Conservation (phyloP, 1,284 basidiomycete genomes). For the Thelephora terrestris region DNA sequence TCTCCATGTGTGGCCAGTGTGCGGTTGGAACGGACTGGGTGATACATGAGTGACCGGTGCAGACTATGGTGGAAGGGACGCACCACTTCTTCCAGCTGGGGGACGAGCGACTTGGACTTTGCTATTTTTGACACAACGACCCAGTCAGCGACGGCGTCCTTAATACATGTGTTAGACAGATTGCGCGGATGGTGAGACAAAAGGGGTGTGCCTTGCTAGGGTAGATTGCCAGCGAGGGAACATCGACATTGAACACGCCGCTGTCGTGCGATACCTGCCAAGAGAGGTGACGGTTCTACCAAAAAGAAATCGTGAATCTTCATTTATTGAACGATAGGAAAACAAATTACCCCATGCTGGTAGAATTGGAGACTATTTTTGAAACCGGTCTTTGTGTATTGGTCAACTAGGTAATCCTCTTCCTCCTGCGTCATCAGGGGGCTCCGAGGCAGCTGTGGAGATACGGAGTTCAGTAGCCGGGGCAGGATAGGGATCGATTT, state of each 20-base stretch:
- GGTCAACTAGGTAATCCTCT: constrained; percentile 58
- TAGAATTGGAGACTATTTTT: constrained; percentile 34
- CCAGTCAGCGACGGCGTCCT: constrained; percentile 64
- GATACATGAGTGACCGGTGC: constrained; percentile 3
- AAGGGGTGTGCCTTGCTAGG: constrained; percentile 34
- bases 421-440: constrained; percentile 47
- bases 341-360: constrained; percentile 26
- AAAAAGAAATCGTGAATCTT: not conserved
- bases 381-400: constrained; percentile 48
- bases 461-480: not conserved
- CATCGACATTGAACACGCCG: constrained; percentile 46
- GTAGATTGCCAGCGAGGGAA: constrained; percentile 47
- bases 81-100: constrained; percentile 43
- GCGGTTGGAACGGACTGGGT: constrained; percentile 32
- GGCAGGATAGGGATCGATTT: constrained; percentile 14
- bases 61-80: constrained; percentile 4
- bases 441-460: constrained; percentile 42
- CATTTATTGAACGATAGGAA: not conserved
- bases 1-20: constrained; percentile 56
- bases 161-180: not conserved
- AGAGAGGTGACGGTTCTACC: constrained; percentile 42
- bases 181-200: not conserved
- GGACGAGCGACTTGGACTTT: constrained; percentile 35
- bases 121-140: constrained; percentile 28
- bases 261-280: constrained; percentile 43